phyloP scores from a whole-genome alignment of 495 filamentous ascomycete species.

The Oidiodendron maius region DNA sequence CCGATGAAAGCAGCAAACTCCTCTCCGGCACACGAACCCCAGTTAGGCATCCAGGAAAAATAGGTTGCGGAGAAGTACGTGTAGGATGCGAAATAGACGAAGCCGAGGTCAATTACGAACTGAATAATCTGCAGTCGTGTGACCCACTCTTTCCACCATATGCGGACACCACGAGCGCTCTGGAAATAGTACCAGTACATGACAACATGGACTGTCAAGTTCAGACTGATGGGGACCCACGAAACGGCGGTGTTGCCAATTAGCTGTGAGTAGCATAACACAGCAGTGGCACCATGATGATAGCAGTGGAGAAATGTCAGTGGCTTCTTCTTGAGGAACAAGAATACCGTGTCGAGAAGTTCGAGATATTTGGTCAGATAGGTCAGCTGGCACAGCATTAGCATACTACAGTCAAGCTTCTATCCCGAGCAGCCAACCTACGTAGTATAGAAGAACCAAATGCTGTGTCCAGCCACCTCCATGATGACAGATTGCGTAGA shows the following conservation, averaged over 20 bases:
- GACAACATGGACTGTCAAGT: conserved; percentile 73
- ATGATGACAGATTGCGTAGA: conserved; percentile 63
- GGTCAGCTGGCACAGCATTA: conserved; percentile 53
- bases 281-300: conserved; percentile 77
- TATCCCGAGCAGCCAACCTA: conserved; percentile 33
- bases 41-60: conserved; percentile 77
- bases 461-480: conserved; percentile 75
- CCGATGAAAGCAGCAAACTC: conserved; percentile 95
- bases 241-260: conserved; percentile 71
- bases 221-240: conserved; percentile 73
- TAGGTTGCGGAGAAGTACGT: conserved; percentile 93
- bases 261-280: conserved; percentile 82
- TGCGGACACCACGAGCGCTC: conserved; percentile 69
- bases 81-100: conserved; percentile 94
- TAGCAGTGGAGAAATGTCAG: conserved; percentile 84
- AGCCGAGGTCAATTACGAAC: conserved; percentile 75
- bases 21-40: conserved; percentile 86
- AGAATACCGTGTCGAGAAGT: conserved; percentile 73
- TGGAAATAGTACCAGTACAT: conserved; percentile 83
- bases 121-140: conserved; percentile 80
- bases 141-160: conserved; percentile 92
- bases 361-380: conserved; percentile 83
- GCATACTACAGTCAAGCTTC: not conserved
- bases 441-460: conserved; percentile 74
- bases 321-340: conserved; percentile 85